Evolutionary conservation across 2,329 filamentous ascomycete species (phyloP), one percentile per base, ranked within the genome.

Genomic region (Clathrospora elynae): DNA sequence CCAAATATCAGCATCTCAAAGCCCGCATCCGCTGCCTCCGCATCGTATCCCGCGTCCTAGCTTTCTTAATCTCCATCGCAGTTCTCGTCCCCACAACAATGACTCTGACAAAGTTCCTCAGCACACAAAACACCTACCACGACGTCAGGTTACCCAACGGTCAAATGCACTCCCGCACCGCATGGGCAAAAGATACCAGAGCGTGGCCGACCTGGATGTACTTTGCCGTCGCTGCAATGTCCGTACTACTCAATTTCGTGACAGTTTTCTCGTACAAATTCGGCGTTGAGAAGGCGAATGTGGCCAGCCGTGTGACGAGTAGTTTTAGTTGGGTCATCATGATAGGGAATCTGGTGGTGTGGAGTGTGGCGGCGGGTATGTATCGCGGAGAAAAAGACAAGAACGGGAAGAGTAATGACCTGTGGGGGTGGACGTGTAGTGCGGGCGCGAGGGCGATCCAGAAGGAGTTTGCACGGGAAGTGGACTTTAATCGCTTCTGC

Each of bases 371-470:
- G 1, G 68, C 59, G 26, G 51, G 37, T 1, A 29, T 73, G 28
- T 74, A 73, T 49, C 51, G 67, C 1, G 50, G 46, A 30, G 66
- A 72, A 26, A 73, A 69, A 49, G 62, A 70, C 20, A 57, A 55
- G 23, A 38, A 57, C 43, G 68, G 67, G 4, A 66, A 67, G 45
- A 60, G 54, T 22, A 57, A 63, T 46, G 71, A 73, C 60, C 51
- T 73, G 3, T 74, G 72, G 72, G 72, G 71, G 0, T 74, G 72
- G 72, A 71, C 64, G 17, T 73, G 69, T 44, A 64, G 59, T 53
- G 23, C 44, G 2, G 52, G 53, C 2, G 71, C 72, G 23, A 34
- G 59, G 33, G 57, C 53, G 40, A 63, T 73, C 11, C 71, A 73
- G 55, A 53, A 59, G 30, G 62, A 66, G n/a, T 68, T 74, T 44